Evolutionary conservation across 257 asterid species (phyloP), one percentile per base, ranked within the genome.

Genomic region (Datura wrightii): DNA sequence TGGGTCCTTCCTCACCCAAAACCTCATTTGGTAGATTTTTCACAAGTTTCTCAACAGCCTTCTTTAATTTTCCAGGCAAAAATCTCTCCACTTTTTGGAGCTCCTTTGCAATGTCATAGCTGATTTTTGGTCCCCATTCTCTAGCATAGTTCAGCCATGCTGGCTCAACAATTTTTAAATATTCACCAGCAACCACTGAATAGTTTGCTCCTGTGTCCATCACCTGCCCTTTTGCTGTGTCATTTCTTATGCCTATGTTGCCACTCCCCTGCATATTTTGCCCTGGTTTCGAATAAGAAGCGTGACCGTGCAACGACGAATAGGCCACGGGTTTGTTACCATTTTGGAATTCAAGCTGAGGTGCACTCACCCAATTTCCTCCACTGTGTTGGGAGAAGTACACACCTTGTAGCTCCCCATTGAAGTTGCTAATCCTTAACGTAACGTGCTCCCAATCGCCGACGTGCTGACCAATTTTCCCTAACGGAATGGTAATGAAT

Each of bases 371-470:
- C 97, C 98, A 94, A 10, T 63, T 52, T 16, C 99, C 98, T 34
- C 83, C 84, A 78, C 93, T 91, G 69, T 95, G 99, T 36, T 94
- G 92, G 3, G 95, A 88, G 85, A 91, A 94, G 60, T 91, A 95
- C 34, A 92, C 85, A 10, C 88, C 72, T 60, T 87, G 86, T 36
- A 95, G 66, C 90, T 90, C 95, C 39, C 99, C 99, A 70, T 92
- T 85, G 83, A 93, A 85, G 81, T 95, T 95, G 85, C 98, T 95
- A 5, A 95, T 87, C 67, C 99, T 91, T 41, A 94, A 62, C 1
- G 98, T 92, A n/a, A 93, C 89, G 81, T 95, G 99, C 62, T 95
- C 99, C 97, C 98, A 95, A 31, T 95, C 99, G 0, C 99, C 98
- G 0, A 93, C 88, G 19, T 95, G 99, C 59, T 95, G 89, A 0